Evolutionary conservation across 1,284 basidiomycete species (phyloP).

Genomic region (Ceratobasidium sp.): DNA sequence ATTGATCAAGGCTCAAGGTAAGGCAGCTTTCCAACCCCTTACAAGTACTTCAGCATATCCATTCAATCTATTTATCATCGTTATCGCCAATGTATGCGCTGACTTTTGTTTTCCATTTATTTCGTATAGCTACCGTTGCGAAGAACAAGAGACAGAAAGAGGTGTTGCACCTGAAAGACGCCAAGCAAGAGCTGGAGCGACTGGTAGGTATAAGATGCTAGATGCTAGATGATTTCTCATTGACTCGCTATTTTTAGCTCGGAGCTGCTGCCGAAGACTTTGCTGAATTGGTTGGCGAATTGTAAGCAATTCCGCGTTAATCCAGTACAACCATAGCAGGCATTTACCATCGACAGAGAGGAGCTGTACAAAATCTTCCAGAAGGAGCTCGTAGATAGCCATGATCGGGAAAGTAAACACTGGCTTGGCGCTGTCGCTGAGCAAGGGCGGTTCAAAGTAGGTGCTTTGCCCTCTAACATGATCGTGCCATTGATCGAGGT

Average conservation of each 20-base stretch:
- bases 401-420: constrained; percentile 27
- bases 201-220: not conserved
- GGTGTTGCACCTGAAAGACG: constrained; percentile 4
- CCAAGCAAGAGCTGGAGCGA: not conserved
- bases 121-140: constrained; percentile 23
- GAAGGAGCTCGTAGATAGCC: constrained; percentile 32
- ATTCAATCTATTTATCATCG: not conserved
- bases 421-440: constrained; percentile 25
- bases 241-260: not conserved
- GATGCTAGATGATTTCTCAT: not conserved
- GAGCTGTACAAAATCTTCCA: constrained; percentile 19
- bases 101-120: not conserved
- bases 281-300: constrained; percentile 4
- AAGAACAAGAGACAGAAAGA: constrained; percentile 35
- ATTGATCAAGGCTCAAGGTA: constrained; percentile 36
- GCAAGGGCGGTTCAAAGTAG: constrained; percentile 23
- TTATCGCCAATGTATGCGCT: constrained; percentile 21
- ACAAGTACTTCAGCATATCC: not conserved
- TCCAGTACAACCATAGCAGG: not conserved
- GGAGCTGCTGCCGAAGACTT: constrained; percentile 23
- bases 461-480: not conserved
- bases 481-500: not conserved
- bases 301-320: not conserved
- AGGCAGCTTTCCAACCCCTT: no score
- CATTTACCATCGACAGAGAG: not conserved